Evolutionary conservation across 2,329 filamentous ascomycete species (phyloP), one percentile per base, ranked within the genome.

Genomic region (Coniochaeta ligniaria): DNA sequence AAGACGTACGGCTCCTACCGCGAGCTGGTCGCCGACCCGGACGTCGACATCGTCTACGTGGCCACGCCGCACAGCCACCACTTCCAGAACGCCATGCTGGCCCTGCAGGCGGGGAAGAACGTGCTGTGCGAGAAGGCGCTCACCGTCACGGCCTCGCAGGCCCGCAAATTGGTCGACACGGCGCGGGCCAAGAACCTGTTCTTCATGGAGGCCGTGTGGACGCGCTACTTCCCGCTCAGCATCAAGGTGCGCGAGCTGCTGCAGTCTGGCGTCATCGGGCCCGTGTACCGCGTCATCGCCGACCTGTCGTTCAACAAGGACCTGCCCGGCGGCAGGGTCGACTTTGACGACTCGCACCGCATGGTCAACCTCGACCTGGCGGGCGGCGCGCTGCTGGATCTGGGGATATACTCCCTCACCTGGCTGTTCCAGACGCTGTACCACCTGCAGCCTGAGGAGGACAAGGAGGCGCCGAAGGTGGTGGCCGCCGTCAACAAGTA

Each of bases 371-470:
- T 82, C 22, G 88, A 93, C 68, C 81, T 96, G 52, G 92, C 92
- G 0, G 92, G 92, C 33, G 92, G 92, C 59, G 89, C 88, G 1
- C 78, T 96, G 60, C 82, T 96, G 58, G 92, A 96, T 73, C 79
- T 96, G 61, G 92, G 92, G 63, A 89, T 96, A 73, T 96, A 96
- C 78, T 85, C 90, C 55, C 76, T 96, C 63, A 96, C 91, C 35
- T 96, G 92, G 92, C 83, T 95, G 57, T 96, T 94, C 81, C 91
- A 96, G 75, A 89, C 88, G 52, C 82, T 96, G 31, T 96, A 96
- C 76, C 90, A 92, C 73, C 85, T 89, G 3, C 89, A 93, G 69
- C 81, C 87, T 1, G 80, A 86, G 65, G 80, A 83, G 26, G 78
- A 83, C 59, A 89, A 91, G 66, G 83, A 91, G 72, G 70, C 82